Evolutionary conservation across 768 basidiomycete genomes (phyloP), one percentile per base, ranked within the genome.

Genomic region (Brasilioporus rufonigricans): DNA sequence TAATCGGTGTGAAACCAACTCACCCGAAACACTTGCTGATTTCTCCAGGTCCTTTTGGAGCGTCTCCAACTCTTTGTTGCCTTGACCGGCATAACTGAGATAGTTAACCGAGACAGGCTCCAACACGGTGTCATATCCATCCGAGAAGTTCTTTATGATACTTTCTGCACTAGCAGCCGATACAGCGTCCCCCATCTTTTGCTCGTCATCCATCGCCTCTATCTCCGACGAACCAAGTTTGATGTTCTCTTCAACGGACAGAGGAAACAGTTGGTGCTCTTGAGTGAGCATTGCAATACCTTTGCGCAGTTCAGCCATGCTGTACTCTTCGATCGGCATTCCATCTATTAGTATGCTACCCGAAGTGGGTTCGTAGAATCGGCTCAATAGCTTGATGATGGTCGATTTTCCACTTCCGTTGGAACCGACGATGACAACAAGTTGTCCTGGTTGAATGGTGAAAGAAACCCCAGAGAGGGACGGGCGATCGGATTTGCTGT

Each of bases 221-320:
- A 32, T 29, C 3, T 57, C 47, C 1, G 57, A 58, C 1, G 64
- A 50, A 23, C 75, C 76, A 11, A 79, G 55, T 27, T 65, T 71
- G 24, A 79, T 70, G 51, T 77, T 79, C 49, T 79, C 78, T 41
- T 60, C 52, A 18, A 78, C 47, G 1, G 74, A 71, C 5, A 78
- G 58, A 1, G 74, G 74, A 50, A 72, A 73, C 5, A 76, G 48
- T 8, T 59, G 58, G 51, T 73, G 76, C 5, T 74, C 65, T 57
- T 80, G 80, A 1, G 70, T 68, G 4, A 81, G 65, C 45, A 74
- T 74, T 3, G 78, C 75, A 31, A 73, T 79, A 4, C 71, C 64
- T 3, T 60, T 51, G 11, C 77, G 74, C 29, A 82, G 52, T 19
- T 69, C 65, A 1, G 58, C 51, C 4, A 73, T 46, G 10, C 61